Percentiles rank a stretch among this genome's conserved stretches.
Evolutionary conservation across 225 moss, liverwort and hornwort genomes (phyloP).

Genomic region (Ulota crispa): DNA sequence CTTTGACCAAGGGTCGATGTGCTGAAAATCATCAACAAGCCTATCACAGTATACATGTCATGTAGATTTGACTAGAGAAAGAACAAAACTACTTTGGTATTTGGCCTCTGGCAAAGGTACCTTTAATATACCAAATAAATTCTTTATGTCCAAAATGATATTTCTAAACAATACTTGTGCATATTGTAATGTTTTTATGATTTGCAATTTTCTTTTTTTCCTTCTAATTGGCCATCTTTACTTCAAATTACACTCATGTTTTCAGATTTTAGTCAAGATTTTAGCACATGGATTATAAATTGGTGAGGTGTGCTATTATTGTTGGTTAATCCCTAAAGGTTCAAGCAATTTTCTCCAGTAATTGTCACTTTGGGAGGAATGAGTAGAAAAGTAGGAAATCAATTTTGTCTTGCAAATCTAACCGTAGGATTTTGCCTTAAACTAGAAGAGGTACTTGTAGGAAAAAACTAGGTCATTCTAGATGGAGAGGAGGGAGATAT

Average conservation of each 20-base stretch:
- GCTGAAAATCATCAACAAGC: conserved; percentile 90
- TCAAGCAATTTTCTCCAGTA: no score
- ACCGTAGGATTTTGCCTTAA: no score
- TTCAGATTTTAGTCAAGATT: background rate
- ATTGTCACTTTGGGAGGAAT: no score
- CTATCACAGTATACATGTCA: conserved; percentile 81
- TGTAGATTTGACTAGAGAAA: conserved; percentile 92
- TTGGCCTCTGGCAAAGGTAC: conserved; percentile 93
- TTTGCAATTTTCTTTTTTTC: background rate
- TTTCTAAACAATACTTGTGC: background rate
- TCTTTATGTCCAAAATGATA: background rate
- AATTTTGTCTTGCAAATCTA: no score
- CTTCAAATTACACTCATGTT: background rate
- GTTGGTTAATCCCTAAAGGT: no score
- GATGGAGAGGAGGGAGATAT: no score
- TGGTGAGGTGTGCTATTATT: background rate
- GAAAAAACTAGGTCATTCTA: no score
- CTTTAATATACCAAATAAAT: conserved; percentile 81
- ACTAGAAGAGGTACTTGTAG: no score
- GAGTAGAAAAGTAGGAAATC: no score
- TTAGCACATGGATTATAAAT: background rate
- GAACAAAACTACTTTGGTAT: conserved; percentile 86
- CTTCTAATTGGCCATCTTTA: background rate
- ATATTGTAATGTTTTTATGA: background rate
- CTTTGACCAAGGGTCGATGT: conserved; percentile 54